A percentile compares a stretch with the other conserved stretches of the same genome.
Conservation (phyloP, 192 early-diverging fungal species). For the Thamnidium elegans region DNA sequence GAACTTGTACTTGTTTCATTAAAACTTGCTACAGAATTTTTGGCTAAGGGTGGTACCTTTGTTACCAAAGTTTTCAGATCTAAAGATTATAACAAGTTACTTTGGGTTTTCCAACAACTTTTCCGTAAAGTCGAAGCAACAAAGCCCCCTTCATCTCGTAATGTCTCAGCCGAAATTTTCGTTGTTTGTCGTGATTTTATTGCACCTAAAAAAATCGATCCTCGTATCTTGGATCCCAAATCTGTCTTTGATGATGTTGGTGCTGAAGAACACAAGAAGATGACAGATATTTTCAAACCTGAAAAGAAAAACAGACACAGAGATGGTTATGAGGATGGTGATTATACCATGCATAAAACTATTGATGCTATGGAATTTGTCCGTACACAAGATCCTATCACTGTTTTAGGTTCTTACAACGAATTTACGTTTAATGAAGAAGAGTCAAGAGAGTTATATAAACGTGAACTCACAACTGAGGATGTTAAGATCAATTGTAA, state of each 20-base stretch:
- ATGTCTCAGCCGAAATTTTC: conserved; percentile 99
- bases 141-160: conserved; percentile 95
- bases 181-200: conserved; percentile 93
- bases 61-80: conserved; percentile 99
- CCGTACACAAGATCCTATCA: conserved; percentile 71
- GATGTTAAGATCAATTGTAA: conserved; percentile 77
- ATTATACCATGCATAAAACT: conserved; percentile 83
- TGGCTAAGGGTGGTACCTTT: conserved; percentile 89
- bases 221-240: conserved; percentile 87
- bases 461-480: conserved; percentile 70
- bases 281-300: conserved; percentile 84
- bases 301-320: conserved; percentile 90
- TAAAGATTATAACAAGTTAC: conserved; percentile 98
- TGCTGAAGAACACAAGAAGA: conserved; percentile 43
- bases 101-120: conserved; percentile 98
- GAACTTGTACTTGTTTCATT: conserved; percentile 90
- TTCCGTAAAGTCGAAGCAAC: conserved; percentile 97
- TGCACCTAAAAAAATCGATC: conserved; percentile 94
- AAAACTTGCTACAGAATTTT: conserved; percentile 92
- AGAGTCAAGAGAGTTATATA: conserved; percentile 54
- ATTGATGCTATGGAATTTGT: conserved; percentile 80
- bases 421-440: conserved; percentile 72
- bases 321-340: conserved; percentile 96
- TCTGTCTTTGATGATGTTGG: conserved; percentile 93
- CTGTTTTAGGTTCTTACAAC: conserved; percentile 75